phyloP scores from a whole-genome alignment of 441 rosid species.

The Populus tomentosa region DNA sequence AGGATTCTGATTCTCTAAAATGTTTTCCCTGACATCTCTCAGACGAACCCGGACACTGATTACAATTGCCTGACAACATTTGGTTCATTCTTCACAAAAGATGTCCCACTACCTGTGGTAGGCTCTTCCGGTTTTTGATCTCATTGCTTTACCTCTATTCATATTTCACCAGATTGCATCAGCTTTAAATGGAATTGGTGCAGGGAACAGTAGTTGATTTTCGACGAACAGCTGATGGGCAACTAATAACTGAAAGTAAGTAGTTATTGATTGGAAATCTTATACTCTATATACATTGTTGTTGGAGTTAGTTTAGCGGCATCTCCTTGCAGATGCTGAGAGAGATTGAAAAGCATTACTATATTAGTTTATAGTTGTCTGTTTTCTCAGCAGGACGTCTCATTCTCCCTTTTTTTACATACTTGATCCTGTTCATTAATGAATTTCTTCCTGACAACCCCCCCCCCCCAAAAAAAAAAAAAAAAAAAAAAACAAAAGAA shows the following conservation, averaged over 20 bases:
- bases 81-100: slow-evolving; percentile 65
- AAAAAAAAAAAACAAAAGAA: neutral
- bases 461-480: neutral
- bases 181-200: slow-evolving; percentile 18
- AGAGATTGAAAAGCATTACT: neutral
- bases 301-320: neutral
- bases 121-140: neutral
- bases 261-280: slow-evolving; percentile 4
- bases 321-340: neutral
- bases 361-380: neutral
- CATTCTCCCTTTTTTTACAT: neutral
- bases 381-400: neutral
- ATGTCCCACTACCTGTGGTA: slow-evolving; percentile 76
- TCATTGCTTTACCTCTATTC: neutral
- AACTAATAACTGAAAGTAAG: slow-evolving; percentile 84
- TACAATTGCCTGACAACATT: slow-evolving; percentile 63
- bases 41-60: slow-evolving; percentile 85
- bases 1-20: neutral
- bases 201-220: slow-evolving; percentile 91
- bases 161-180: neutral
- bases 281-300: neutral
- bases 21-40: slow-evolving; percentile 9
- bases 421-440: neutral
- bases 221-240: slow-evolving; percentile 72
- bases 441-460: neutral